Conservation (phyloP, 2,329 filamentous ascomycete genomes). For the Lachnellula arida region DNA sequence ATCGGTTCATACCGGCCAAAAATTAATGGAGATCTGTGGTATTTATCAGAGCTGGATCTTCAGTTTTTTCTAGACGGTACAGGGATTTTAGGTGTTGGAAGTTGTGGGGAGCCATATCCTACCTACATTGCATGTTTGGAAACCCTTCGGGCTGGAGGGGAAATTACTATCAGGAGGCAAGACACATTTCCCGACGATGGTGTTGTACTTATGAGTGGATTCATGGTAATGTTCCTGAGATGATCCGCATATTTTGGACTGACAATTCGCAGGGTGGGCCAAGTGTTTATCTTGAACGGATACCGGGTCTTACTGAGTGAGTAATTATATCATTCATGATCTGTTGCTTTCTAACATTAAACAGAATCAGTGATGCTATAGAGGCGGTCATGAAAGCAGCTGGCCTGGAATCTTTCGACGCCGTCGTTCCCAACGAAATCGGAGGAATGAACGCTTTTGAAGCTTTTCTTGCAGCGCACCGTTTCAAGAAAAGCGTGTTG, state of each 20-base stretch:
- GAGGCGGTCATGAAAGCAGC: conserved; percentile 22
- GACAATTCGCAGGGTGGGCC: conserved; percentile 24
- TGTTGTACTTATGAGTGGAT: conserved; percentile 25
- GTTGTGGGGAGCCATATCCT: conserved; percentile 47
- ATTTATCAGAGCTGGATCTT: conserved; percentile 53
- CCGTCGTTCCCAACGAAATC: conserved; percentile 60
- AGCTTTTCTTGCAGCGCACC: conserved; percentile 24
- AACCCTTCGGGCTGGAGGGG: conserved; percentile 22
- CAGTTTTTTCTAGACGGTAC: conserved; percentile 53
- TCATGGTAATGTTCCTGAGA: conserved; percentile 21
- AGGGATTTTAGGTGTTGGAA: conserved; percentile 58
- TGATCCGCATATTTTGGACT: background rate
- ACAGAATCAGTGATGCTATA: conserved; percentile 27
- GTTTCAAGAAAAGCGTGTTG: conserved; percentile 24
- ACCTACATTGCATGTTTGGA: conserved; percentile 41
- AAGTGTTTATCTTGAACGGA: conserved; percentile 29
- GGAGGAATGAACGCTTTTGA: conserved; percentile 56
- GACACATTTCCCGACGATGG: conserved; percentile 28
- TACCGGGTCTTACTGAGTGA: conserved; percentile 28
- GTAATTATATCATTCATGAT: background rate
- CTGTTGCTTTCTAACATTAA: background rate
- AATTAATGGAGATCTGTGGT: conserved; percentile 49
- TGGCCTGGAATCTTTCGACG: conserved; percentile 33
- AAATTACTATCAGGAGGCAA: conserved; percentile 25
- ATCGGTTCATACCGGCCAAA: conserved; percentile 38